Evolutionary conservation across 345 rosid genomes (phyloP).

Genomic region (Linum usitatissimum): DNA sequence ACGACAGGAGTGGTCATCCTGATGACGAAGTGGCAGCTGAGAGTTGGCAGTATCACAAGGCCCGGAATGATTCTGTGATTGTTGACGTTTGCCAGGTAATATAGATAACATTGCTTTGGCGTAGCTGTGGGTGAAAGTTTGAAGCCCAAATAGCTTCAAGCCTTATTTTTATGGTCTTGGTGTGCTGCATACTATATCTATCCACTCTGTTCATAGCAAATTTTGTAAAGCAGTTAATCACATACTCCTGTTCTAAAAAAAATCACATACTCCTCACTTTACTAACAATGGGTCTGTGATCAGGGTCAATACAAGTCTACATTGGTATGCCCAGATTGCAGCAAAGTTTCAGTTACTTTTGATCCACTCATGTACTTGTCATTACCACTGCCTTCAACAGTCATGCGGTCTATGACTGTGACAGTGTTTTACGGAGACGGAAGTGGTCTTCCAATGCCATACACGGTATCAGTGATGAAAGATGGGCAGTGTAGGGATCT

Average conservation of each 20-base stretch:
- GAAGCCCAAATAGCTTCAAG: no score
- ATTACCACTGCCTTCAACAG: slow-evolving; percentile 78
- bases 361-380: slow-evolving; percentile 96
- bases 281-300: slow-evolving; percentile 12
- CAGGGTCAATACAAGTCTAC: slow-evolving; percentile 99
- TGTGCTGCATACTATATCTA: no score
- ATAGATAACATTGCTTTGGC: not conserved
- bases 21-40: slow-evolving; percentile 86
- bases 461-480: slow-evolving; percentile 62
- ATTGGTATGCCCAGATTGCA: slow-evolving; percentile 74
- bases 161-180: no score
- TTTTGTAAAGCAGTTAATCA: not conserved
- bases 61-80: slow-evolving; percentile 91
- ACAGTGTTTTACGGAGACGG: slow-evolving; percentile 70
- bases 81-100: slow-evolving; percentile 92
- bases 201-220: not conserved
- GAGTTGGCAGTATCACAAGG: slow-evolving; percentile 82
- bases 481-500: slow-evolving; percentile 71
- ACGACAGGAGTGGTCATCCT: slow-evolving; percentile 63
- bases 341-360: slow-evolving; percentile 77
- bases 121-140: no score
- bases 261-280: not conserved
- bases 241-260: no score
- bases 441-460: slow-evolving; percentile 64
- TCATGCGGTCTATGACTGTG: slow-evolving; percentile 71